Evolutionary conservation across 495 filamentous ascomycete genomes (phyloP).

Genomic region (Podospora appendiculata): DNA sequence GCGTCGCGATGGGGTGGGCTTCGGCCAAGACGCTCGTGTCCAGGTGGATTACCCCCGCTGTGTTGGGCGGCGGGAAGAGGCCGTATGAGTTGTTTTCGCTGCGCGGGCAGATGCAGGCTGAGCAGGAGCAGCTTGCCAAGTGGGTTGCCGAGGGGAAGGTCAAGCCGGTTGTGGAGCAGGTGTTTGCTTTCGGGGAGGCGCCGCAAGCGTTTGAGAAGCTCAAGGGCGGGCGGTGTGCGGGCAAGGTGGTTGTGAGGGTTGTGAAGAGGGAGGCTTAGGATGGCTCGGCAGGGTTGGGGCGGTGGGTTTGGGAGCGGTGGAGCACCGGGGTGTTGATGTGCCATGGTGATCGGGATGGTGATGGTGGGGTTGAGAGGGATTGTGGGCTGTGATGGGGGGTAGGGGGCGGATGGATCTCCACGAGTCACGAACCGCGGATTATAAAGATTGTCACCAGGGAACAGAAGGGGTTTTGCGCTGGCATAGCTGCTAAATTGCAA

Average conservation of each 20-base stretch:
- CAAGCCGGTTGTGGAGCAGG: slow-evolving; percentile 47
- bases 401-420: not conserved
- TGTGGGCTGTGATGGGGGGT: not conserved
- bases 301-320: not conserved
- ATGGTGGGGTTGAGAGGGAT: not conserved
- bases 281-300: not conserved
- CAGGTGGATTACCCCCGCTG: slow-evolving; percentile 39
- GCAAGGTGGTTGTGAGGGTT: slow-evolving; percentile 60
- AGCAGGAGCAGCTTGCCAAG: slow-evolving; percentile 24
- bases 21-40: slow-evolving; percentile 14
- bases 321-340: not conserved
- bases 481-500: no score
- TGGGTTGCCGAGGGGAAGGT: slow-evolving; percentile 51
- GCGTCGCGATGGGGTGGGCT: slow-evolving; percentile 16
- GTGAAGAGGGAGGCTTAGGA: not conserved
- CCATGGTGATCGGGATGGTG: not conserved
- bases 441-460: not conserved
- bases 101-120: slow-evolving; percentile 24
- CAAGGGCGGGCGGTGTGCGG: slow-evolving; percentile 47
- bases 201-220: slow-evolving; percentile 50
- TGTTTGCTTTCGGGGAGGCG: slow-evolving; percentile 48
- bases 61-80: slow-evolving; percentile 59
- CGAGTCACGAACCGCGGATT: not conserved
- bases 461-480: not conserved
- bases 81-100: slow-evolving; percentile 38